Evolutionary conservation across 2,329 filamentous ascomycete genomes (phyloP).

Genomic region (Chalara sp.): DNA sequence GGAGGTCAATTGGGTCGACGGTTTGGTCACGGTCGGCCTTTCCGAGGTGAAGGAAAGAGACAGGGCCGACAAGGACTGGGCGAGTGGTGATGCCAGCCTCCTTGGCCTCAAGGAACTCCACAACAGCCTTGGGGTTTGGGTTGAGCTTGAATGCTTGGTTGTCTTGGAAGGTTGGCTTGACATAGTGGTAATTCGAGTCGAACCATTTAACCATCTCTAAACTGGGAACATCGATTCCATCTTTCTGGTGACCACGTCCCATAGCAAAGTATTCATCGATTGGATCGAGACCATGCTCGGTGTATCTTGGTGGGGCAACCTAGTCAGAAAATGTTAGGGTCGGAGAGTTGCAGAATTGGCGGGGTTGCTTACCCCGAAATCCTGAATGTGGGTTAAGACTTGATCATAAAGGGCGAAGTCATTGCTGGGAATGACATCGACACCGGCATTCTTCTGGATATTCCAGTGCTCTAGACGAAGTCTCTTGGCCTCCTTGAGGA

Average conservation of each 20-base stretch:
- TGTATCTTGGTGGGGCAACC: conserved; percentile 91
- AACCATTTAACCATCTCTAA: conserved; percentile 99
- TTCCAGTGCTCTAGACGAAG: conserved; percentile 97
- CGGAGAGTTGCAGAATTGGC: background rate
- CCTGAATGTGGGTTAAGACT: conserved; percentile 94
- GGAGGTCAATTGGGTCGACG: conserved; percentile 87
- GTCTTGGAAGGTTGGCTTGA: conserved; percentile 97
- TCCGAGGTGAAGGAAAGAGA: conserved; percentile 94
- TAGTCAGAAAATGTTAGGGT: conserved; percentile 30
- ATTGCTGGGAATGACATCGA: conserved; percentile 97
- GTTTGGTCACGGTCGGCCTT: conserved; percentile 96
- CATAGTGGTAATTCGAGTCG: conserved; percentile 99
- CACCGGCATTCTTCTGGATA: conserved; percentile 97
- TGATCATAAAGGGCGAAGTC: conserved; percentile 99
- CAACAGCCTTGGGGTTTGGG: conserved; percentile 84
- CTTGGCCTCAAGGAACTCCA: conserved; percentile 95
- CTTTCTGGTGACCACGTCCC: conserved; percentile 97
- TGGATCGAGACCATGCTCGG: conserved; percentile 76
- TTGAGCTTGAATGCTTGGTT: conserved; percentile 92
- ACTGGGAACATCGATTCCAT: conserved; percentile 83
- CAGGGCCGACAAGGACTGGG: conserved; percentile 89
- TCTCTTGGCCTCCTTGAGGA: conserved; percentile 92
- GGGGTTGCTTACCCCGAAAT: conserved; percentile 71
- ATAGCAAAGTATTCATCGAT: conserved; percentile 99
- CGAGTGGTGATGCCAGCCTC: conserved; percentile 89